A percentile compares a stretch with the other conserved stretches of the same genome.
Evolutionary conservation across 495 filamentous ascomycete species (phyloP).

Genomic region (Aspergillus taichungensis): DNA sequence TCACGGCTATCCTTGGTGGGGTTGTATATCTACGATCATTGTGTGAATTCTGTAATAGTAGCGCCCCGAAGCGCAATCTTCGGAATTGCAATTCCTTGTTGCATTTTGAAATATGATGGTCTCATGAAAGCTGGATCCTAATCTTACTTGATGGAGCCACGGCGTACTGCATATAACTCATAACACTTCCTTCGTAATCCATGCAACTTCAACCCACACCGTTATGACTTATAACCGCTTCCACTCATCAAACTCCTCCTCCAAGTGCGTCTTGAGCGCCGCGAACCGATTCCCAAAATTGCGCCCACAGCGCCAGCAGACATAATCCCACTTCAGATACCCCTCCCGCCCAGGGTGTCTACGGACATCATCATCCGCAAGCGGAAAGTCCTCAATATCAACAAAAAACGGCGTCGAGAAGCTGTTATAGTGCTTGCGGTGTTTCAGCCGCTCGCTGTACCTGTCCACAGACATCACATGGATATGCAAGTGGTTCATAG

Average conservation of each 20-base stretch:
- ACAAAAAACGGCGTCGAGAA: conserved; percentile 88
- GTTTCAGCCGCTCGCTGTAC: conserved; percentile 58
- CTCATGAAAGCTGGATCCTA: no score
- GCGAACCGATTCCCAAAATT: conserved; percentile 65
- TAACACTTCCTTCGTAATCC: background rate
- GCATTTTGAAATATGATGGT: no score
- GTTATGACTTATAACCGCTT: conserved; percentile 47
- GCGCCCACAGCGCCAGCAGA: conserved; percentile 79
- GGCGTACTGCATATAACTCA: no score
- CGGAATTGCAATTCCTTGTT: no score
- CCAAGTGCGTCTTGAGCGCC: conserved; percentile 71
- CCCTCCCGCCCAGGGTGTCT: conserved; percentile 44
- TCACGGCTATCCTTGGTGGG: conserved; percentile 10
- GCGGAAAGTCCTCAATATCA: conserved; percentile 69
- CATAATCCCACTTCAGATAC: conserved; percentile 53
- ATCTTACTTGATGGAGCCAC: no score
- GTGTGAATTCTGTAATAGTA: conserved; percentile 8
- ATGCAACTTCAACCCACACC: background rate
- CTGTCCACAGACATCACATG: conserved; percentile 76
- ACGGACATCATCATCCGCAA: conserved; percentile 51
- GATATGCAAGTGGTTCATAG: conserved; percentile 87
- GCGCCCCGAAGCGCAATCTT: background rate
- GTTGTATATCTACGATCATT: conserved; percentile 28
- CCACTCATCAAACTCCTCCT: conserved; percentile 75
- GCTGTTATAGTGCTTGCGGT: conserved; percentile 85